Evolutionary conservation across 768 basidiomycete species (phyloP), one percentile per base, ranked within the genome.

Genomic region (Cystofilobasidium capitatum): DNA sequence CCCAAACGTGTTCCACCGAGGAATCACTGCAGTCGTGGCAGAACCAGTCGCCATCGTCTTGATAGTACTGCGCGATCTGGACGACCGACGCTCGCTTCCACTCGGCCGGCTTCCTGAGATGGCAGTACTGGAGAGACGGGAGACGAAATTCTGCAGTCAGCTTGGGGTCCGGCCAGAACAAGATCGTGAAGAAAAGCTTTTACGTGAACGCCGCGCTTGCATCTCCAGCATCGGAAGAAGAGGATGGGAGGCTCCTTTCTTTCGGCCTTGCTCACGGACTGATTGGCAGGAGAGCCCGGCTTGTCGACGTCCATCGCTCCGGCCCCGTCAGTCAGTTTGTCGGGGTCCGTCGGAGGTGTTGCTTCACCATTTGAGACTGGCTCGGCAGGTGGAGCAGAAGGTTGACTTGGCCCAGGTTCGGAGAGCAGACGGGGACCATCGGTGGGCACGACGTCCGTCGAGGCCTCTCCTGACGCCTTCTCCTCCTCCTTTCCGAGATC

Each of bases 21-120:
- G 87, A 79, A 79, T 74, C 82, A 93, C 16, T 86, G 89, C 92
- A 94, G 72, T 92, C 88, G 7, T 81, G 81, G 73, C 92, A 94
- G 20, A 82, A 47, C 76, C 76, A 77, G 20, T 68, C 49, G 20
- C 24, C 54, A 12, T n/a, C n/a, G n/a, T 58, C 29, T 67, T 76
- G 74, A 64, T 76, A 75, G 54, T 71, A 69, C 24, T 70, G 60
- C 7, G 73, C 75, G 10, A 72, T 62, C 13, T 71, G 61, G 17
- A 49, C 31, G 26, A 73, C 62, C 14, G 60, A 68, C 9, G 79
- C 88, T 87, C 26, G 78, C 76, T 0, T 73, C 65, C 70, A 88
- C 86, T 74, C 89, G 91, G 71, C 84, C 78, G 24, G 74, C 72
- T 7, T 86, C 88, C n/a, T 79, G 0, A 83, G 80, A n/a, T 76